Base-by-base conservation (phyloP, 805 yeast genomes). In the Barnettozyma wickerhamii region DNA sequence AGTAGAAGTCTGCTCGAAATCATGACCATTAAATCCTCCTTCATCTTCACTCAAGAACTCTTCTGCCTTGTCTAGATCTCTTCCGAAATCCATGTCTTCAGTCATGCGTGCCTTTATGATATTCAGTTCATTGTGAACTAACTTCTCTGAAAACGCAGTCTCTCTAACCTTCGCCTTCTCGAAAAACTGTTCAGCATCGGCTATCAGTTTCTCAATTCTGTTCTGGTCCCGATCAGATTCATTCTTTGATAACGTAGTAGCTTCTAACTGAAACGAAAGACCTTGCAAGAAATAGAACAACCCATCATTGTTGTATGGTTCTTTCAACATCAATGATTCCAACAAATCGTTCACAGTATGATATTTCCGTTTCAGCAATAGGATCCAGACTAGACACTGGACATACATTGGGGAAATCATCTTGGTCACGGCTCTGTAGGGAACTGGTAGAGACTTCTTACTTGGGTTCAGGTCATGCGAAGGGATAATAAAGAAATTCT, bases 211-310 rank as follows among this genome's bases (percentile, higher is more conserved):
- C 19, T 51, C 52, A 12, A 51, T 39, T 14, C 30, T 35, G 19
- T 19, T 21, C 15, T 31, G 47, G 20, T 49, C 48, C 9, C 31
- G 5, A 2, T 20, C 28, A 7, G 30, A 28, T 4, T 24, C 14
- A 12, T 38, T 37, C 10, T 38, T 37, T 1, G 37, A 23, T 18
- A 48, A 31, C 9, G 19, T 1, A 2, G 34, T 14, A 1, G 59
- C 58, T 36, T 52, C 51, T 13, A 53, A n/a, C 29, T 51, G 51
- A 28, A 35, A 47, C 5, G 56, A 43, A 3, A 53, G 33, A 6
- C 61, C 61, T 27, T 51, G 52, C 10, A 56, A 29, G 39, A 49
- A 55, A 30, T 51, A 45, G 30, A 37, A 51, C n/a, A 49, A 27
- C 4, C 61, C 61, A 24, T 56, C 56, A 13, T 42, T 33, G 3